Evolutionary conservation across 2,329 filamentous ascomycete species (phyloP).

Genomic region (Colletotrichum paranaense): DNA sequence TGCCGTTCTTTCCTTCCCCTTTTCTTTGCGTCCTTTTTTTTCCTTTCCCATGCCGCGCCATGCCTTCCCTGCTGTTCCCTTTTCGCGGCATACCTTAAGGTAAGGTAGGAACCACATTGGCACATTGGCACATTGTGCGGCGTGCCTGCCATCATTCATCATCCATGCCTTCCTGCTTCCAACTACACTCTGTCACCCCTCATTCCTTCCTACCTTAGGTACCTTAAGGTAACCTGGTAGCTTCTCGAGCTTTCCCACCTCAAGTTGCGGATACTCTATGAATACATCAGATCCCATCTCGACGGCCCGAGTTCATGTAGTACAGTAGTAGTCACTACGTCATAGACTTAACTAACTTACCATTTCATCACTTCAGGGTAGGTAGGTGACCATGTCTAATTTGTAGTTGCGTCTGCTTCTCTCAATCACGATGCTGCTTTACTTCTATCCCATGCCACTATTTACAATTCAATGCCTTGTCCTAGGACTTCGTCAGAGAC

Average conservation of each 20-base stretch:
- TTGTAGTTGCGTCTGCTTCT: too few species aligned
- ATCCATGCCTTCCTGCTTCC: neutral
- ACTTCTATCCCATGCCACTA: too few species aligned
- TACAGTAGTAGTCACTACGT: neutral
- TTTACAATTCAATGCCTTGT: too few species aligned
- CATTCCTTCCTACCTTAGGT: neutral
- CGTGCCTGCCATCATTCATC: neutral
- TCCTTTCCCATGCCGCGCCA: neutral
- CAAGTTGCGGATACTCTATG: too few species aligned
- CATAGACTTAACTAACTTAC: neutral
- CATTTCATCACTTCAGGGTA: neutral
- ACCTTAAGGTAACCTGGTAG: too few species aligned
- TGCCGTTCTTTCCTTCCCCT: constrained; percentile 3
- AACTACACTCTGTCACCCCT: neutral
- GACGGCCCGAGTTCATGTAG: neutral
- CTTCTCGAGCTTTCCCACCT: too few species aligned
- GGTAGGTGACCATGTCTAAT: too few species aligned
- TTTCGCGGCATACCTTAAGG: neutral
- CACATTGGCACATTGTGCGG: too few species aligned
- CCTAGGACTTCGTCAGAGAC: neutral
- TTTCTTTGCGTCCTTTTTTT: neutral
- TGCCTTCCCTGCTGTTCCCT: neutral
- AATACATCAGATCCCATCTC: neutral
- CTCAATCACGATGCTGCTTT: neutral
- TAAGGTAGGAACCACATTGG: too few species aligned